phyloP scores from a whole-genome alignment of 1,139 yeast species.

The Scheffersomyces titani region DNA sequence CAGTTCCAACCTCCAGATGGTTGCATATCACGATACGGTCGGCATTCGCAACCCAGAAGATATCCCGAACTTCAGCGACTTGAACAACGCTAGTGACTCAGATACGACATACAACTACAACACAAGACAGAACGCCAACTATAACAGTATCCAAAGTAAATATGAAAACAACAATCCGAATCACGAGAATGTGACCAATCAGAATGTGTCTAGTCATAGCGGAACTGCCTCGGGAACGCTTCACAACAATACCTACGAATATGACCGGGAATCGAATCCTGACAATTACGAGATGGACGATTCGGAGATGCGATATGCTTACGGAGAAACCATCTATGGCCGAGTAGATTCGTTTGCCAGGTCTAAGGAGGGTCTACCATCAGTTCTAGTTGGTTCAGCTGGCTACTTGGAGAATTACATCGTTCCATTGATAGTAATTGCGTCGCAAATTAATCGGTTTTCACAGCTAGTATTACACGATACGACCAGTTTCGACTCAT shows the following conservation, averaged over 20 bases:
- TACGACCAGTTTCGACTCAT: slow-evolving; percentile 15
- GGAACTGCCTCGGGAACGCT: background rate
- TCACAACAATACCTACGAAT: background rate
- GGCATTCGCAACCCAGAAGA: slow-evolving; percentile 9
- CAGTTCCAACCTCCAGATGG: background rate
- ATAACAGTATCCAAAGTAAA: background rate
- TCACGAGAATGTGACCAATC: background rate
- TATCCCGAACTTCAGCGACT: slow-evolving; percentile 8
- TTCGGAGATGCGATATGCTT: background rate
- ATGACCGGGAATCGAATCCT: background rate
- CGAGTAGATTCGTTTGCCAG: background rate
- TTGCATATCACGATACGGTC: slow-evolving; percentile 7
- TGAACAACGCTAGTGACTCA: background rate
- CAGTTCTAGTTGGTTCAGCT: slow-evolving; percentile 13
- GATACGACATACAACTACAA: background rate
- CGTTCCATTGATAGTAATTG: slow-evolving; percentile 24
- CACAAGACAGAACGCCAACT: background rate
- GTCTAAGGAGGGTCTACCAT: slow-evolving; percentile 9
- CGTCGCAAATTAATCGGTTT: slow-evolving; percentile 27
- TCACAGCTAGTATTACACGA: slow-evolving; percentile 10
- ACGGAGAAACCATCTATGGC: slow-evolving; percentile 1
- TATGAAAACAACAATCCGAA: background rate
- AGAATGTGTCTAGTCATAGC: background rate
- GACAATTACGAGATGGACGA: slow-evolving; percentile 1
- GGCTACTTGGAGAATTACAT: slow-evolving; percentile 25